A percentile compares a stretch with the other conserved stretches of the same genome.
phyloP scores from a whole-genome alignment of 2,329 filamentous ascomycete species.

The Nemania sp. region DNA sequence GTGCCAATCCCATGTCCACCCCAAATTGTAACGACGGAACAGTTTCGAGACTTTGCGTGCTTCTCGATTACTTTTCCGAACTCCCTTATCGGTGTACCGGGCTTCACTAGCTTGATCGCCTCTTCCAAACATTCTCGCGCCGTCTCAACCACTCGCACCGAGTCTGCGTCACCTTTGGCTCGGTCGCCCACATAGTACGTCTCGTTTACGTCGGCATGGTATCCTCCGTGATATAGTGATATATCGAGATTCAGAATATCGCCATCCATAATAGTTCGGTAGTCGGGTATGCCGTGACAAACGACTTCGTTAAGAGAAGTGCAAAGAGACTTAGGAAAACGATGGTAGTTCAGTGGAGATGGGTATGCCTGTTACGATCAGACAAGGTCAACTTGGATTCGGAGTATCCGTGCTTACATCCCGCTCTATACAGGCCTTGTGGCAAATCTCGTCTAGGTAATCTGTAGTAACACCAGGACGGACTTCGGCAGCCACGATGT shows the following conservation, averaged over 20 bases:
- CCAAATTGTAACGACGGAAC: constrained; percentile 93
- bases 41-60: constrained; percentile 84
- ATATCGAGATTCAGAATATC: constrained; percentile 98
- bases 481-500: constrained; percentile 85
- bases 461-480: constrained; percentile 96
- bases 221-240: constrained; percentile 91
- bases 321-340: constrained; percentile 98
- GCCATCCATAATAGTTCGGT: constrained; percentile 85
- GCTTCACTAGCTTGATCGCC: constrained; percentile 91
- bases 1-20: constrained; percentile 96
- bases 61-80: constrained; percentile 96
- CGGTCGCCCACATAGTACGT: constrained; percentile 97
- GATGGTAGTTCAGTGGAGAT: constrained; percentile 92
- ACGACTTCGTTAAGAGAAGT: constrained; percentile 98
- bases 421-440: constrained; percentile 93
- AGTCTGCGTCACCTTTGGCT: constrained; percentile 83
- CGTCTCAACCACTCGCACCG: constrained; percentile 90
- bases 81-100: constrained; percentile 90
- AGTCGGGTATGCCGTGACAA: constrained; percentile 97
- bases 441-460: constrained; percentile 92
- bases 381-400: neutral
- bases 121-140: constrained; percentile 88
- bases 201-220: constrained; percentile 97
- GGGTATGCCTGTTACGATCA: constrained; percentile 80
- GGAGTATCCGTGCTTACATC: constrained; percentile 69